Evolutionary conservation across 2,329 filamentous ascomycete genomes (phyloP), one percentile per base, ranked within the genome.

Genomic region (Aspergillus japonicus): DNA sequence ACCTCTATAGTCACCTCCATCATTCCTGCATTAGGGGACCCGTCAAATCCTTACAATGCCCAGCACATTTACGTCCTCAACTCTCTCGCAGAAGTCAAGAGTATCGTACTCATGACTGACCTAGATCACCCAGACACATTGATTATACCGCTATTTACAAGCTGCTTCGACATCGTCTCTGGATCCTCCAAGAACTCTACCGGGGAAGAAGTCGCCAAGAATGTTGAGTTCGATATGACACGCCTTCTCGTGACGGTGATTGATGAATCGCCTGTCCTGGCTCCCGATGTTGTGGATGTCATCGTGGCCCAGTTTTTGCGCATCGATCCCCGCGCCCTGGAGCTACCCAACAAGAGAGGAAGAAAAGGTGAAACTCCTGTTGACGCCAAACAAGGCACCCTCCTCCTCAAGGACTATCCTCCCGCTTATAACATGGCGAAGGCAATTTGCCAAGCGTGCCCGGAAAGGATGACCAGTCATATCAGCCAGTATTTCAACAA

Each of bases 401-500:
- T 96, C 19, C 81, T 91, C n/a, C 81, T 91, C 56, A 96, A 96
- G 71, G 90, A 95, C 63, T 89, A 96, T 58, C 94, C 95, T 1
- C 87, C 92, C 16, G 93, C 95, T 1, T 99, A 99, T 78, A 89
- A 95, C 71, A 96, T 98, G 90, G 94, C 95, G 23, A 96, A 96
- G 77, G 91, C 90, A 2, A 88, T 99, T 49, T 99, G 95, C 80
- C 95, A 92, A 69, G 85, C 85, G 19, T 96, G 89, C 67, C 87
- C 91, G 0, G 94, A 97, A 67, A 96, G 96, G 76, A 97, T 99
- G 94, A 89, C 92, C 1, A 89, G 92, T 62, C 92, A 96, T 66
- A 89, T 98, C 58, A 94, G 92, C 66, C 92, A 96, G 71, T 99
- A 98, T 75, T 99, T 99, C 74, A 96, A 92, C 76, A 92, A 96